phyloP scores from a whole-genome alignment of 2,329 filamentous ascomycete species.

The Colletotrichum incanum region DNA sequence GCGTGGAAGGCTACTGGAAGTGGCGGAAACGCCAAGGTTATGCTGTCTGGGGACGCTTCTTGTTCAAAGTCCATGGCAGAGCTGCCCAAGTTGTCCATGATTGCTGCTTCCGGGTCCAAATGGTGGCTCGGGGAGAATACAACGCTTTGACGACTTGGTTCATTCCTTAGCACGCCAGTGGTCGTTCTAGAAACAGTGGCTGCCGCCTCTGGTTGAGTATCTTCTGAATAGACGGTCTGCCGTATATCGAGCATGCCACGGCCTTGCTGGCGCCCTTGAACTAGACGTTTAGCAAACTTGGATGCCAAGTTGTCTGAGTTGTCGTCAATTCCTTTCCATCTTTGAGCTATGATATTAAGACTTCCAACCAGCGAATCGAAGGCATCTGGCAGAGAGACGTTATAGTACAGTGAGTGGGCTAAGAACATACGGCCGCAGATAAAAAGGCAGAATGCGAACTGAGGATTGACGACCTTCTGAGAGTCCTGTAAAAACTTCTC shows the following conservation, averaged over 20 bases:
- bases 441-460: too few species aligned
- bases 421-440: conserved; percentile 46
- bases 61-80: conserved; percentile 34
- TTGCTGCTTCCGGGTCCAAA: not conserved
- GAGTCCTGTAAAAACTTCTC: too few species aligned
- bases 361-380: conserved; percentile 54
- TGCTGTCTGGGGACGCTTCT: conserved; percentile 24
- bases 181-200: not conserved
- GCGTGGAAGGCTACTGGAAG: too few species aligned
- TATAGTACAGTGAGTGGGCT: conserved; percentile 49
- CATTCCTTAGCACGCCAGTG: not conserved
- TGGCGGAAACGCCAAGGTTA: too few species aligned
- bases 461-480: too few species aligned
- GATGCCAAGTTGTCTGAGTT: conserved; percentile 51
- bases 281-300: conserved; percentile 52
- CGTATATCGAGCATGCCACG: conserved; percentile 49
- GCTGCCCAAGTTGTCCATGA: not conserved
- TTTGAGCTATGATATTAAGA: conserved; percentile 54
- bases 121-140: not conserved
- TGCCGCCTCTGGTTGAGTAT: conserved; percentile 28
- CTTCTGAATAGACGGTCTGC: conserved; percentile 53
- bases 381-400: conserved; percentile 47
- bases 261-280: conserved; percentile 49
- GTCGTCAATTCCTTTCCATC: conserved; percentile 54
- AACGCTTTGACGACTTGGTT: not conserved